Percentiles rank a stretch among this genome's conserved stretches.
Evolutionary conservation across 1,284 basidiomycete genomes (phyloP).

Genomic region (Austroboletus niveus): DNA sequence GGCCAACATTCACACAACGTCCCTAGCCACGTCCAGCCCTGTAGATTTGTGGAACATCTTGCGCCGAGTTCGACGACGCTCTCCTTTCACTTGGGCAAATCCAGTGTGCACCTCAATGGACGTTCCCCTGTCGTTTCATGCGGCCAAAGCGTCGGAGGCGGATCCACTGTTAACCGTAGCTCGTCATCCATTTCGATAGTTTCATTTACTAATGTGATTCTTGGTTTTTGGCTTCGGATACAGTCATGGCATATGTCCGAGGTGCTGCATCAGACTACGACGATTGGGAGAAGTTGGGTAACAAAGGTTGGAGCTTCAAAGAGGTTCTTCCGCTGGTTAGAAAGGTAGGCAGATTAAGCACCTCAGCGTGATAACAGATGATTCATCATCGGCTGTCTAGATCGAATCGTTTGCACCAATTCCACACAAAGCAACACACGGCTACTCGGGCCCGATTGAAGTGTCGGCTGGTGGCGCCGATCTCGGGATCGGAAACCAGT

Average conservation of each 20-base stretch:
- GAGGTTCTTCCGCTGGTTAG: conserved; percentile 33
- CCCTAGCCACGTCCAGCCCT: background rate
- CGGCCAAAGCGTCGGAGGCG: conserved; percentile 56
- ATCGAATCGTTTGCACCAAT: conserved; percentile 49
- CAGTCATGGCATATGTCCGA: conserved; percentile 54
- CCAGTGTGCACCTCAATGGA: conserved; percentile 43
- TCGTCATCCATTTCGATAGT: background rate
- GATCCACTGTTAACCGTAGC: conserved; percentile 55
- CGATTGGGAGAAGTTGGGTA: conserved; percentile 56
- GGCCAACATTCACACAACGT: conserved; percentile 42
- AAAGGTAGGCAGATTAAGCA: conserved; percentile 37
- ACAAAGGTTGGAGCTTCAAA: conserved; percentile 43
- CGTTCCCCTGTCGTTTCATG: conserved; percentile 43
- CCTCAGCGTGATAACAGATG: background rate
- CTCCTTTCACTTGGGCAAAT: conserved; percentile 41
- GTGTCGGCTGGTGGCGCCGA: conserved; percentile 41
- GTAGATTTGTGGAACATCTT: conserved; percentile 39
- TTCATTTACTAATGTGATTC: background rate
- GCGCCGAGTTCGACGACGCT: conserved; percentile 39
- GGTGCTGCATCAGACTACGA: conserved; percentile 54
- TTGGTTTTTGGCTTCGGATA: background rate
- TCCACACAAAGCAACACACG: conserved; percentile 41
- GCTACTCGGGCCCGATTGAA: conserved; percentile 52
- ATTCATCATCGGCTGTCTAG: conserved; percentile 26
- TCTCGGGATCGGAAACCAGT: conserved; percentile 45